These are phyloP conservation scores for Coemansia sp. DNA, from an alignment of 192 early-diverging fungal species.

Conservation along the genomic window DNA sequence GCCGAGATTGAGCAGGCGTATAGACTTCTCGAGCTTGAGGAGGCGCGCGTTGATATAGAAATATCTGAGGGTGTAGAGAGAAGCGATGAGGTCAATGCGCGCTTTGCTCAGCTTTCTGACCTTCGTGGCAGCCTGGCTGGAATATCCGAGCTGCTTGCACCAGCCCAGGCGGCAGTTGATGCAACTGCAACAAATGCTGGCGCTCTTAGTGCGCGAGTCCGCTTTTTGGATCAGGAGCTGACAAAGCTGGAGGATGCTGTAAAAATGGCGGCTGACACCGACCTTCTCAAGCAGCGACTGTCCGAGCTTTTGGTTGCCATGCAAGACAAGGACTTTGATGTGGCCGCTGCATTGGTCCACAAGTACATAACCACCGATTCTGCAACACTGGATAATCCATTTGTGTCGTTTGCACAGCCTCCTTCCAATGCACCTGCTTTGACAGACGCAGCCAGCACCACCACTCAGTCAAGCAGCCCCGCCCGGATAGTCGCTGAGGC, in stretches of 20 bases:
- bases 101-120: constrained; percentile 17
- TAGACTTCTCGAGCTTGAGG: constrained; percentile 44
- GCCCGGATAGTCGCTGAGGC: constrained; percentile 56
- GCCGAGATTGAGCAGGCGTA: constrained; percentile 38
- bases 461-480: neutral
- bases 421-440: constrained; percentile 7
- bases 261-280: constrained; percentile 68
- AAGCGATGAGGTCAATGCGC: constrained; percentile 12
- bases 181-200: constrained; percentile 67
- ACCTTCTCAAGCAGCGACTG: constrained; percentile 48
- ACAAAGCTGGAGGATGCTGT: constrained; percentile 71
- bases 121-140: constrained; percentile 9
- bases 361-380: constrained; percentile 23
- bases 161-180: constrained; percentile 36
- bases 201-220: constrained; percentile 79
- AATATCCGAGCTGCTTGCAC: constrained; percentile 17
- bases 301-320: constrained; percentile 36
- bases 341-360: constrained; percentile 54
- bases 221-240: constrained; percentile 81
- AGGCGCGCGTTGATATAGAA: constrained; percentile 49
- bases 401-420: constrained; percentile 38
- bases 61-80: constrained; percentile 35
- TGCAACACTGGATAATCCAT: constrained; percentile 24
- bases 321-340: constrained; percentile 55
- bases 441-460: neutral